Evolutionary conservation across 345 rosid species (phyloP).

Genomic region (Cochlearia excelsa): DNA sequence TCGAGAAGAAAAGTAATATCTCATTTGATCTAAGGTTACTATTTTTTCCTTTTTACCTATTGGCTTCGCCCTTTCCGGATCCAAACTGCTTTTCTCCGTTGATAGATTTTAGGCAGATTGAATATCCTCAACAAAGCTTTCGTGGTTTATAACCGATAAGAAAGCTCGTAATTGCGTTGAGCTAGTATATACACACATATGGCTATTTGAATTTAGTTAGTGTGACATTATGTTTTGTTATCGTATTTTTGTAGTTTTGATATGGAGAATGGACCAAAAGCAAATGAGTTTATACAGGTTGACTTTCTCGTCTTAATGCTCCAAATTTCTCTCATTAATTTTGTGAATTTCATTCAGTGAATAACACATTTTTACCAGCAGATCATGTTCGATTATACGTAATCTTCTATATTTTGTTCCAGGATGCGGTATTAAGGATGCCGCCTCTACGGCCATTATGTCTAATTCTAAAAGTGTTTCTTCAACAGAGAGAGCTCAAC

Average conservation of each 20-base stretch:
- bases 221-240: conserved; percentile 16
- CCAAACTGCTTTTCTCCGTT: background rate
- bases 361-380: background rate
- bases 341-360: too few relatives aligned
- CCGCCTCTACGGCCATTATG: conserved; percentile 81
- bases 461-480: conserved; percentile 80
- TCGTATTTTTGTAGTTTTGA: conserved; percentile 63
- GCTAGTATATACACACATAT: background rate
- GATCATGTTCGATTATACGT: background rate
- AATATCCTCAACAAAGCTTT: conserved; percentile 3
- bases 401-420: conserved; percentile 6
- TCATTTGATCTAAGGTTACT: conserved; percentile 79
- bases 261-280: conserved; percentile 84
- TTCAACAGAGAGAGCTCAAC: conserved; percentile 91
- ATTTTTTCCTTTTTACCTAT: background rate
- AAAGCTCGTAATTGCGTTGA: conserved; percentile 1
- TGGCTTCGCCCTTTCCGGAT: background rate
- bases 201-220: conserved; percentile 13
- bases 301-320: background rate
- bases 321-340: too few relatives aligned
- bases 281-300: conserved; percentile 91
- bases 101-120: background rate
- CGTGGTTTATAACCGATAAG: background rate
- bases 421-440: conserved; percentile 70
- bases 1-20: conserved; percentile 77